These are phyloP conservation scores for Sugiyamaella grinbergsii DNA, from an alignment of 1,139 yeast species.

Conservation along the genomic window DNA sequence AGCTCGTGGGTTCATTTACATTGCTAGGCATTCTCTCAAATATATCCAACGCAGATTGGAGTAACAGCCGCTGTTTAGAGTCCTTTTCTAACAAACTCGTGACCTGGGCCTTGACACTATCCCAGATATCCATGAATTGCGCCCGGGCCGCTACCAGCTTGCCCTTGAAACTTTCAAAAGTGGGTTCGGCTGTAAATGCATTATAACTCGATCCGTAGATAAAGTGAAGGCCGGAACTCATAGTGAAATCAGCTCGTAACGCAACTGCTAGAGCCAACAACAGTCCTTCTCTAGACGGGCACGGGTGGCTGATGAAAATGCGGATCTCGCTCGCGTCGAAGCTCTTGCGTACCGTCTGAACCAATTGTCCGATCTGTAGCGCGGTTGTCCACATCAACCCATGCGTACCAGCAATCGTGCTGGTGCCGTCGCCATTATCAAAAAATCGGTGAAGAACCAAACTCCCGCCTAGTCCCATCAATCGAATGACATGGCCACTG, in stretches of 20 bases:
- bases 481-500: constrained; percentile 50
- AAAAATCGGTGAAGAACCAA: constrained; percentile 67
- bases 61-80: constrained; percentile 42
- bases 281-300: constrained; percentile 66
- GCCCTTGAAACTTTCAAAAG: constrained; percentile 61
- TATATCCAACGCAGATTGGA: constrained; percentile 59
- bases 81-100: constrained; percentile 43
- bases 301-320: constrained; percentile 66
- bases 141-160: constrained; percentile 56
- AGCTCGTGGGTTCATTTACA: constrained; percentile 38
- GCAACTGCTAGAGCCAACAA: constrained; percentile 68
- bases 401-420: constrained; percentile 62
- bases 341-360: constrained; percentile 50
- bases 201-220: constrained; percentile 72
- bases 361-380: constrained; percentile 66
- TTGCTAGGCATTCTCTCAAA: constrained; percentile 68
- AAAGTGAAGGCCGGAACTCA: constrained; percentile 73
- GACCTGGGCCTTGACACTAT: constrained; percentile 57
- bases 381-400: constrained; percentile 79
- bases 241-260: constrained; percentile 69
- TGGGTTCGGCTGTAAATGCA: constrained; percentile 64
- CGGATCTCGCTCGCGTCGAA: constrained; percentile 53
- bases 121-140: constrained; percentile 67
- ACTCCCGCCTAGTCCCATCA: constrained; percentile 75
- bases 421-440: constrained; percentile 58